Base-by-base conservation (phyloP, 129 eudicot species). In the Flaveria ramosissima region DNA sequence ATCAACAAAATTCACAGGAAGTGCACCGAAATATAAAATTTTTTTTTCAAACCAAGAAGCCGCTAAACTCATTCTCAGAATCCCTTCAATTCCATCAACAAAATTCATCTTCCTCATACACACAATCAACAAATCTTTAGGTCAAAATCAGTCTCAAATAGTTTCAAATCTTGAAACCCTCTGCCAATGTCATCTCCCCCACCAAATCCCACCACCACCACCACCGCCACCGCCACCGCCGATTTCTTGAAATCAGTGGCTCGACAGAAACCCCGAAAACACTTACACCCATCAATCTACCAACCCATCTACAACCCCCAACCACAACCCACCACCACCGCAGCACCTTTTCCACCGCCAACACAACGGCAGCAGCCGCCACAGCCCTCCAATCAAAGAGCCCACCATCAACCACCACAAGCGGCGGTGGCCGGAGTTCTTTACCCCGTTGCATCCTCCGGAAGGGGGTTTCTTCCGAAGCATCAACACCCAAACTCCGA, bases 121-220 rank as follows among this genome's bases (percentile, higher is more conserved):
- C 26, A 50, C 26, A 27, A 32, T 55, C 48, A 71, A 30, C 76
- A 52, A 30, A 48, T 48, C 53, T 14, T 48, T 48, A 3, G 1
- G 1, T 8, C 9, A 15, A 53, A 56, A 13, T 51, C 46, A 24
- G 41, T 36, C 41, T 5, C 27, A 26, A 61, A 26, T 14, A 23
- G 30, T 36, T 72, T 20, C 1, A 55, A 72, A 39, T 55, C 39
- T 57, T 41, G 56, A 73, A 73, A 55, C 52, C 77, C 30, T 53
- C 60, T 32, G 72, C 72, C 32, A 74, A 77, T 75, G 80, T 70
- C 89, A 64, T 76, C 90, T 77, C 77, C 83, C 19, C 83, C 87
- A 62, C 53, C 65, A 24, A 59, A 59, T 24, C n/a, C 65, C 65
- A 21, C 36, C 62, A 19, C 24, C 62, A 10, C 15, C 16, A 20